A percentile compares a stretch with the other conserved stretches of the same genome.
Evolutionary conservation across 108 stramenopile genomes (phyloP).

Genomic region (Nitzschia palea): DNA sequence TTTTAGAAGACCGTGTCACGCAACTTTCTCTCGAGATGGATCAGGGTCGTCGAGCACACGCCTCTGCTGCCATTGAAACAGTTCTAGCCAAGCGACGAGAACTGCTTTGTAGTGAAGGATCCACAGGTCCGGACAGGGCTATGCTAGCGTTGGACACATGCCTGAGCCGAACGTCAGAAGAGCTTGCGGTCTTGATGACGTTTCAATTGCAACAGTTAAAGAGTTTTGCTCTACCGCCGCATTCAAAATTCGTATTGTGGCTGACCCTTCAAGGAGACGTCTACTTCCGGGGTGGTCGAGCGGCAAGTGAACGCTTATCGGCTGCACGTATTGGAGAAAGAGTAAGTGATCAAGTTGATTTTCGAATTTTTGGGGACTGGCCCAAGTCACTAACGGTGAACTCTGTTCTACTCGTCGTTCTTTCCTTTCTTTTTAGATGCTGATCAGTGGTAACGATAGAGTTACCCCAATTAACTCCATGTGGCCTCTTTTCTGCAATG

Average conservation of each 20-base stretch:
- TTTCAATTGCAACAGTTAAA: constrained; percentile 76
- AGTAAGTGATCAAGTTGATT: constrained; percentile 50
- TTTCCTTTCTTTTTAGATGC: constrained; percentile 37
- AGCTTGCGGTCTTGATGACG: constrained; percentile 55
- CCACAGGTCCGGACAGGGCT: not conserved
- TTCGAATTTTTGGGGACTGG: no score
- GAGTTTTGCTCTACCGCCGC: constrained; percentile 68
- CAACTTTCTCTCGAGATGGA: constrained; percentile 75
- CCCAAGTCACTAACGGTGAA: not conserved
- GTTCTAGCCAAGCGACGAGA: constrained; percentile 37
- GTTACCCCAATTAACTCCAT: constrained; percentile 70
- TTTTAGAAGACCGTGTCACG: constrained; percentile 81
- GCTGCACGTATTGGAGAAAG: constrained; percentile 92
- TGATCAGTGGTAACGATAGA: constrained; percentile 55
- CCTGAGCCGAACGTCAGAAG: constrained; percentile 26
- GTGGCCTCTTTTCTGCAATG: constrained; percentile 93
- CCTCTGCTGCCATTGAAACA: constrained; percentile 41
- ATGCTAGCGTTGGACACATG: not conserved
- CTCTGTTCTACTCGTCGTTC: not conserved
- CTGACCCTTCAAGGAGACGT: constrained; percentile 80
- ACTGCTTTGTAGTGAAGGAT: constrained; percentile 27
- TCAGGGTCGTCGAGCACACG: constrained; percentile 71
- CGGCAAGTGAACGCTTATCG: constrained; percentile 80
- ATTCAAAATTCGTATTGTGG: constrained; percentile 85
- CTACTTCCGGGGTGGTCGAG: constrained; percentile 83